Base-by-base conservation (phyloP, 2,329 filamentous ascomycete genomes). In the Thermoascus crustaceus region DNA sequence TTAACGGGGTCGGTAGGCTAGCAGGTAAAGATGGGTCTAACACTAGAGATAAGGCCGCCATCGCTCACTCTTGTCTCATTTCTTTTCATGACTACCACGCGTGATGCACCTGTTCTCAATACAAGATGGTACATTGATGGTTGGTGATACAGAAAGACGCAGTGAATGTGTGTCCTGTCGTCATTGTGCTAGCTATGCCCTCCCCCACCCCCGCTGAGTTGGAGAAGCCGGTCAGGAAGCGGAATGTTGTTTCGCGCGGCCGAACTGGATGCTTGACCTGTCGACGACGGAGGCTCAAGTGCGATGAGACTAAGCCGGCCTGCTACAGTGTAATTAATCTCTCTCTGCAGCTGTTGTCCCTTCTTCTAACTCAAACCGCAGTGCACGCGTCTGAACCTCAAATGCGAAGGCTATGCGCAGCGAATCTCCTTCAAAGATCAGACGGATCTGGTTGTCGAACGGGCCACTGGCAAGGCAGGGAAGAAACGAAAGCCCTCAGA, bases 211-310 rank as follows among this genome's bases (percentile, higher is more conserved):
- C n/a, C n/a, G n/a, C n/a, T n/a, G n/a, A n/a, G n/a, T n/a, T n/a
- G 32, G 32, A 34, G 11, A 32, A 27, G 25, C 33, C 38, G 5
- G 27, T 24, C 16, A 40, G 41, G 23, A 43, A 39, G 35, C 37
- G 43, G 17, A 43, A 45, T 39, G 43, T 45, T n/a, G 29, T 43
- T n/a, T 41, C 43, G 31, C 38, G 43, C 10, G 43, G 40, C 18
- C 35, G 43, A 18, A 45, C 37, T n/a, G 43, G 43, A 7, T 45
- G 43, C 18, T 24, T 43, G 7, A 45, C 43, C 11, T 45, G 43
- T 34, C 41, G 43, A 9, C 22, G 33, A 18, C 29, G 43, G 23
- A 27, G 40, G 14, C 30, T 45, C 13, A 36, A 38, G 21, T 45
- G 43, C 19, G 43, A 45, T 32, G 40, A 45, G 34, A 34, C 31